These are phyloP conservation scores for Wickerhamiella nectarea DNA, from an alignment of 805 yeast genomes.

Conservation along the genomic window DNA sequence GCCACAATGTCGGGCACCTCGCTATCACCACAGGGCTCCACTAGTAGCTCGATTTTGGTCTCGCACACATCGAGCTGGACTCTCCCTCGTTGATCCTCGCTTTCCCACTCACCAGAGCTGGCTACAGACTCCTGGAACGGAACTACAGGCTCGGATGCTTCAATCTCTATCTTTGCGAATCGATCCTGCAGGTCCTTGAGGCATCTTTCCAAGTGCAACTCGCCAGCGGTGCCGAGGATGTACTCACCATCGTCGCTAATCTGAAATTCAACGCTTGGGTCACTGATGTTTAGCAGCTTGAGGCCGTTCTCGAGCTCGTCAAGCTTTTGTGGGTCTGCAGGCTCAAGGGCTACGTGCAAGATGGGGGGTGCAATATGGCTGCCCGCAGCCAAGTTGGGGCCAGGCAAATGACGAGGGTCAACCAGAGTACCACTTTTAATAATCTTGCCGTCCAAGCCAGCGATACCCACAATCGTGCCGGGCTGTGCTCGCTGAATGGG, in stretches of 20 bases:
- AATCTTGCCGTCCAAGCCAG: slow-evolving; percentile 72
- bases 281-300: slow-evolving; percentile 68
- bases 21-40: slow-evolving; percentile 36
- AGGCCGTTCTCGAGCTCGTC: slow-evolving; percentile 65
- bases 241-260: slow-evolving; percentile 86
- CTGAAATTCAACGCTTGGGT: slow-evolving; percentile 84
- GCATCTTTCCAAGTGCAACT: slow-evolving; percentile 88
- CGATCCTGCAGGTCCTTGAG: slow-evolving; percentile 78
- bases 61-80: slow-evolving; percentile 40
- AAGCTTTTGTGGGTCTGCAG: slow-evolving; percentile 72
- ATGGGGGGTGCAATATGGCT: slow-evolving; percentile 75
- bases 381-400: slow-evolving; percentile 67
- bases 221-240: slow-evolving; percentile 91
- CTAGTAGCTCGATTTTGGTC: slow-evolving; percentile 30
- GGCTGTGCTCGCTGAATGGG: slow-evolving; percentile 74
- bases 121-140: slow-evolving; percentile 83
- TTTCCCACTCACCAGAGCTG: slow-evolving; percentile 33
- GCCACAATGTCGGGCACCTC: neutral
- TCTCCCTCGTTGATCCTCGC: slow-evolving; percentile 15
- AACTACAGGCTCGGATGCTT: slow-evolving; percentile 80
- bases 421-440: slow-evolving; percentile 78
- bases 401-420: slow-evolving; percentile 37
- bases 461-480: slow-evolving; percentile 89
- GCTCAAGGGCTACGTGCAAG: slow-evolving; percentile 91
- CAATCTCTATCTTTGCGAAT: slow-evolving; percentile 81